These are phyloP conservation scores for California macrophylla DNA, from an alignment of 441 rosid genomes.

Conservation along the genomic window DNA sequence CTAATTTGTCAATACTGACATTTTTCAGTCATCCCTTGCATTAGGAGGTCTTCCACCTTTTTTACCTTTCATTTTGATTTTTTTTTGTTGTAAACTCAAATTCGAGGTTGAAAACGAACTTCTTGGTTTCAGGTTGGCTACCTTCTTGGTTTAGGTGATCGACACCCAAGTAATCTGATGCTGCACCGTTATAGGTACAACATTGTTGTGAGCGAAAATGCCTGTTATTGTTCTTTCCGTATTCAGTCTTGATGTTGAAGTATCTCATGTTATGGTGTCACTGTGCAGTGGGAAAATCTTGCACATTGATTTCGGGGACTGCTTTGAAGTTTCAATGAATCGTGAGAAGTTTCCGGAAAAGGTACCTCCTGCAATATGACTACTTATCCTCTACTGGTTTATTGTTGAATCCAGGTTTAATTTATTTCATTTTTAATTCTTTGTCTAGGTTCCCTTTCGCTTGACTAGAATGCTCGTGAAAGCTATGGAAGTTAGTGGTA, in stretches of 20 bases:
- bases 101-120: background rate
- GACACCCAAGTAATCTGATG: constrained; percentile 99
- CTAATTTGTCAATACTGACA: background rate
- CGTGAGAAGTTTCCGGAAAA: constrained; percentile 98
- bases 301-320: constrained; percentile 99
- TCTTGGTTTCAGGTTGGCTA: constrained; percentile 78
- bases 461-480: constrained; percentile 99
- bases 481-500: constrained; percentile 99
- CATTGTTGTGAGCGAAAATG: constrained; percentile 7
- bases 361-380: constrained; percentile 29
- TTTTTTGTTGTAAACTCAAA: background rate
- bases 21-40: background rate
- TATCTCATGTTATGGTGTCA: constrained; percentile 11
- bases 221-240: background rate
- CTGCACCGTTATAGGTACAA: constrained; percentile 76
- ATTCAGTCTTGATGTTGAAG: background rate
- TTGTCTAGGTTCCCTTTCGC: constrained; percentile 85
- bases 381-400: background rate
- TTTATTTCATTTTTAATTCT: constrained; percentile 6
- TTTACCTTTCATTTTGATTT: background rate
- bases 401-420: background rate
- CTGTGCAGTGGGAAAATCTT: constrained; percentile 78
- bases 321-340: constrained; percentile 99
- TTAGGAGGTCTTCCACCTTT: background rate
- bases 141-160: constrained; percentile 98